Base-by-base conservation (phyloP, 179 eudicot genomes). In the Silene noctiflora region DNA sequence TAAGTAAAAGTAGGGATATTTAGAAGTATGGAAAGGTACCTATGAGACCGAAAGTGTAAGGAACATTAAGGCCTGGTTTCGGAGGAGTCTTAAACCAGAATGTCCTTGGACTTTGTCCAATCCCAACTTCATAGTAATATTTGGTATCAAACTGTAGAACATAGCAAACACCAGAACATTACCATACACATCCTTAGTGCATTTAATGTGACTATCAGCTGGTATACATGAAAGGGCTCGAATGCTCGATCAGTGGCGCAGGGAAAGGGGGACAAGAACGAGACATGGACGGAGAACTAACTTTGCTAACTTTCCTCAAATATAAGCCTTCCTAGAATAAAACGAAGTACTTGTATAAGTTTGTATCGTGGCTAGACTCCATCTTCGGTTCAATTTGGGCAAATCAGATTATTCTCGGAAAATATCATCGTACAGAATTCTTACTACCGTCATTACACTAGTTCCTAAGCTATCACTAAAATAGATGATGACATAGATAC, bases 1-100 rank as follows among this genome's bases (percentile, higher is more conserved):
- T 8, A 39, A 39, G 46, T 39, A 39, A 39, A 39, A 39, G 46
- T 39, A 39, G 42, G 5, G 42, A 35, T 35, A 35, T 35, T 35
- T 6, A 35, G 42, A 35, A 35, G 46, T 19, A n/a, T 9, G 10
- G 55, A 68, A 13, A 19, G 13, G 72, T 75, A 78, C 84, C 84
- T 35, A 81, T 81, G 69, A 81, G 44, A 20, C 84, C 84, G 8
- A 81, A 81, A 55, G 81, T 81, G 69, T 78, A 81, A 42, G 84
- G 84, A 35, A 81, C 84, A 63, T 81, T 77, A 25, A 72, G 84
- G 31, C 84, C 76, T 39, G 73, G 79, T 78, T 70, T 55, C 13
- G 87, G 87, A 48, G 87, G 85, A 25, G 87, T 85, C 25, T 20
- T 58, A 58, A 85, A 85, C 82, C 82, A 82, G 72, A 85, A 85